Percentiles rank a stretch among this genome's conserved stretches.
phyloP scores from a whole-genome alignment of 441 rosid species.

The Omphalea diandra region DNA sequence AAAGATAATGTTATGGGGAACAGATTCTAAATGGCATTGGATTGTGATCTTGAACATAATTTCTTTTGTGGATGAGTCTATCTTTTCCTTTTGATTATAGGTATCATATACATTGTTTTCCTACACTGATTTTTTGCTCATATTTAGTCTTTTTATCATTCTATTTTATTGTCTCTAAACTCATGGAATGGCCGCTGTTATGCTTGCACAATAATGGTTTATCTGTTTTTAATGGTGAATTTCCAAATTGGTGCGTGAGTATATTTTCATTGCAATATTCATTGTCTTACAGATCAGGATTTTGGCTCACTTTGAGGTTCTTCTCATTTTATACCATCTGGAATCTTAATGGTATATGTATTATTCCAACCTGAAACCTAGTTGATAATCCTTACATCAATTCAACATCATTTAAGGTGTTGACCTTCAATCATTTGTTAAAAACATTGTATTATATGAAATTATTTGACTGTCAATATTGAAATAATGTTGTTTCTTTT shows the following conservation, averaged over 20 bases:
- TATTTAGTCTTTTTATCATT: neutral
- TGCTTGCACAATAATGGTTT: no score
- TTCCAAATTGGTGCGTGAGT: no score
- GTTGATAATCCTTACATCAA: neutral
- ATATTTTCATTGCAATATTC: neutral
- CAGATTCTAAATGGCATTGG: constrained; percentile 1
- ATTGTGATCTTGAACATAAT: neutral
- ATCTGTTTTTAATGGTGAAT: no score
- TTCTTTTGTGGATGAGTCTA: neutral
- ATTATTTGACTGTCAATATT: neutral
- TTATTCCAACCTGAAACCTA: neutral
- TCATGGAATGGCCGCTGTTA: no score
- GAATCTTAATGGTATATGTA: neutral
- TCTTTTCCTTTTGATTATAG: neutral
- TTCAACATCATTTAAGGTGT: no score
- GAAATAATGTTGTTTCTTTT: neutral
- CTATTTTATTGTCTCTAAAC: neutral
- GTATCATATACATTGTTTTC: neutral
- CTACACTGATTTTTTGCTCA: neutral
- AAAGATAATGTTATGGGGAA: neutral
- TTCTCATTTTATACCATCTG: neutral
- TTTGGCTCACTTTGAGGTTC: constrained; percentile 7
- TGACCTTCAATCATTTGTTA: neutral
- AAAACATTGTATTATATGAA: constrained; percentile 5
- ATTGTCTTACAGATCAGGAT: neutral